Percentiles rank a stretch among this genome's conserved stretches.
Conservation (phyloP, 1,139 yeast genomes). For the Kluyveromyces sp. region DNA sequence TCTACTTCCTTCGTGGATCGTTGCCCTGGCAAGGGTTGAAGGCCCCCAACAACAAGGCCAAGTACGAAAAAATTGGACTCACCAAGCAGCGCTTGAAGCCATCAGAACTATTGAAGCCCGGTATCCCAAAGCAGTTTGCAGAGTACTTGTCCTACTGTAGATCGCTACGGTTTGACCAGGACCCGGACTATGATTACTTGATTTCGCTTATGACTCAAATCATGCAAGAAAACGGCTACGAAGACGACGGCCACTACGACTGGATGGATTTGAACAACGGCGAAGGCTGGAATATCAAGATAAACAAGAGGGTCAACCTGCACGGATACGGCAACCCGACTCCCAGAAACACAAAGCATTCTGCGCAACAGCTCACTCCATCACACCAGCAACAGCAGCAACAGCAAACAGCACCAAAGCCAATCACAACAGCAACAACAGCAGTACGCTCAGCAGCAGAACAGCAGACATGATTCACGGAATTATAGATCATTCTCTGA, state of each 20-base stretch:
- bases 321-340: conserved; percentile 58
- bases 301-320: conserved; percentile 79
- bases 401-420: conserved; percentile 6
- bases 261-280: conserved; percentile 93
- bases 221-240: conserved; percentile 60
- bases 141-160: conserved; percentile 81
- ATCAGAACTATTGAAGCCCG: conserved; percentile 55
- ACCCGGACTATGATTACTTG: conserved; percentile 87
- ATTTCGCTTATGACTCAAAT: conserved; percentile 70
- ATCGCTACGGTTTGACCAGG: conserved; percentile 79
- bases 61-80: conserved; percentile 93
- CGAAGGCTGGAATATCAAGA: conserved; percentile 80
- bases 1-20: conserved; percentile 87
- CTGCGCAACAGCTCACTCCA: conserved; percentile 10
- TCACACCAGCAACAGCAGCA: conserved; percentile 9
- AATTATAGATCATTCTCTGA: conserved; percentile 8
- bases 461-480: conserved; percentile 3
- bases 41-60: conserved; percentile 96
- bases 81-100: conserved; percentile 84
- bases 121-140: conserved; percentile 79
- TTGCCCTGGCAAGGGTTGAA: conserved; percentile 98
- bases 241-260: conserved; percentile 82
- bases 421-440: conserved; percentile 10
- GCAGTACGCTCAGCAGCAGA: conserved; percentile 6
- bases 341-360: conserved; percentile 15